Evolutionary conservation across 805 yeast species (phyloP).

Genomic region (Candida maesae): DNA sequence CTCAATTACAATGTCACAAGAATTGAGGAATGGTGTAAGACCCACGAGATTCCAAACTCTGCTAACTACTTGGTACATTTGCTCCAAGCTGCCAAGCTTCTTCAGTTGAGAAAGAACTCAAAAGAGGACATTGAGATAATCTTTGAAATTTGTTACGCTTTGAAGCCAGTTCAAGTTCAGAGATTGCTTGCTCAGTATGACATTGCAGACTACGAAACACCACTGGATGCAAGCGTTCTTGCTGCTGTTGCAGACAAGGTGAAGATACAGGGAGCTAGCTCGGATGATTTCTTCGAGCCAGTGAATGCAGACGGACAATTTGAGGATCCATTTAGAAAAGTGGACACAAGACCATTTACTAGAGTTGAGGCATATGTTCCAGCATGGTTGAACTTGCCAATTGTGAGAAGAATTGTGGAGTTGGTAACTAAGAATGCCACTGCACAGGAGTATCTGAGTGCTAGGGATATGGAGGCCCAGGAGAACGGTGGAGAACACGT

Average conservation of each 20-base stretch:
- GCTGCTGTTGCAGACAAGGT: conserved; percentile 79
- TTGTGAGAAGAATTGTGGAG: conserved; percentile 83
- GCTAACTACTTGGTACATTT: conserved; percentile 79
- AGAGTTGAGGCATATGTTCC: conserved; percentile 90
- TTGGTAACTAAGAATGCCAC: conserved; percentile 80
- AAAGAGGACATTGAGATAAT: conserved; percentile 87
- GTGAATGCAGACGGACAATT: conserved; percentile 70
- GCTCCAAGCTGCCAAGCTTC: conserved; percentile 86
- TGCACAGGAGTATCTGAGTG: conserved; percentile 48
- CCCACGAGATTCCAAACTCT: conserved; percentile 87
- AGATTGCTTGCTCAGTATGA: conserved; percentile 84
- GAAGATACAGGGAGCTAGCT: conserved; percentile 51
- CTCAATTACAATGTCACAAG: conserved; percentile 94
- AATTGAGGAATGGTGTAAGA: conserved; percentile 97
- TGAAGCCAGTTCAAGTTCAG: conserved; percentile 95
- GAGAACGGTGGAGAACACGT: conserved; percentile 16
- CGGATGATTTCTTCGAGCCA: conserved; percentile 66
- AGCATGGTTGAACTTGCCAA: conserved; percentile 87
- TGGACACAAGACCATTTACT: conserved; percentile 72
- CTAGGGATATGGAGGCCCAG: conserved; percentile 8
- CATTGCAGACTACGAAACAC: conserved; percentile 92
- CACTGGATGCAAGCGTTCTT: conserved; percentile 77
- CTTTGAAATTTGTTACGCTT: conserved; percentile 90
- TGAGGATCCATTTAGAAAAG: conserved; percentile 77
- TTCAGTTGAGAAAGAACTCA: conserved; percentile 88